phyloP scores from a whole-genome alignment of 2,329 filamentous ascomycete genomes.

The Colletotrichum tabaci region DNA sequence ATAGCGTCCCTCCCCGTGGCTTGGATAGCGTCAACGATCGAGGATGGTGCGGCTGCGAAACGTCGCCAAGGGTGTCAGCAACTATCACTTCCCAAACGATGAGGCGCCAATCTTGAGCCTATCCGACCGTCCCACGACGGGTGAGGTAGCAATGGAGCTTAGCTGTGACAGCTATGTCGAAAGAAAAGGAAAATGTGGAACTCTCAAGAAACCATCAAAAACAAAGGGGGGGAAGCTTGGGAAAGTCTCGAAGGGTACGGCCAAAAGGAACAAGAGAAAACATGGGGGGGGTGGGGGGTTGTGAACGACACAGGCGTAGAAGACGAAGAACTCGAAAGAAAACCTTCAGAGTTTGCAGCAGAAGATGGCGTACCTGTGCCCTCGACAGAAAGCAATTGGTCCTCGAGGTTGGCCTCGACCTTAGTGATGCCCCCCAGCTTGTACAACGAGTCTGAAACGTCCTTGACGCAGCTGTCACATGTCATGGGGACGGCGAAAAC shows the following conservation, averaged over 20 bases:
- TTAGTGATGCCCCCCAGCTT: slow-evolving; percentile 85
- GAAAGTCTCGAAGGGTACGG: slow-evolving; percentile 23
- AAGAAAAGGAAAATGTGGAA: neutral
- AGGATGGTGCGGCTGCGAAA: slow-evolving; percentile 81
- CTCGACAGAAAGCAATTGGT: slow-evolving; percentile 87
- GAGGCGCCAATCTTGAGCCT: slow-evolving; percentile 27
- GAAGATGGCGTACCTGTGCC: slow-evolving; percentile 75
- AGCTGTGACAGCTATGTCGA: neutral
- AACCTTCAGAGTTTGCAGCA: slow-evolving; percentile 34
- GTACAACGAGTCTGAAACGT: slow-evolving; percentile 84
- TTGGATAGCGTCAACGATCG: slow-evolving; percentile 91
- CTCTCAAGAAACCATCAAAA: slow-evolving; percentile 5
- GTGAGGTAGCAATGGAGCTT: slow-evolving; percentile 10
- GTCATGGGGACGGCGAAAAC: slow-evolving; percentile 95
- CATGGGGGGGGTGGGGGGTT: neutral
- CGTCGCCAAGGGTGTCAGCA: slow-evolving; percentile 33
- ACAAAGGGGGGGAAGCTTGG: neutral
- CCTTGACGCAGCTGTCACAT: slow-evolving; percentile 90
- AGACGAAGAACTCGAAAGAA: neutral
- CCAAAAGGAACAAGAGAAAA: neutral
- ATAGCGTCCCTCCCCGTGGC: slow-evolving; percentile 94
- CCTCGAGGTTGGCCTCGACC: slow-evolving; percentile 84
- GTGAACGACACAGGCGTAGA: neutral
- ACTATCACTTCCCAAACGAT: slow-evolving; percentile 7
- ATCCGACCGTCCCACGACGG: neutral